A percentile compares a stretch with the other conserved stretches of the same genome.
These are phyloP conservation scores for Curvularia spicifera DNA, from an alignment of 2,329 filamentous ascomycete genomes.

Conservation along the genomic window DNA sequence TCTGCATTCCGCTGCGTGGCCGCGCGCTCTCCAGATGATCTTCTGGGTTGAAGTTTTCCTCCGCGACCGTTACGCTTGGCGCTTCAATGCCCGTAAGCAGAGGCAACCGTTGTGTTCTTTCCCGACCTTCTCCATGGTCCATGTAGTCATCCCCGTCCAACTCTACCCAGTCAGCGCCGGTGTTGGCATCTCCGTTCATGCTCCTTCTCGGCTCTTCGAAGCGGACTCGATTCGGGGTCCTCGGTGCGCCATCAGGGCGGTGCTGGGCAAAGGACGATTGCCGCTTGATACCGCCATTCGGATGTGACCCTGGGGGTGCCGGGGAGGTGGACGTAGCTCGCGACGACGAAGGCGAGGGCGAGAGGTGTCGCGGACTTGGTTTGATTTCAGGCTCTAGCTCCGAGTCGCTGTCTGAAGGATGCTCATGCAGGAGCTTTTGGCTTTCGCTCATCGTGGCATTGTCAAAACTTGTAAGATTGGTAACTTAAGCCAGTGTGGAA, in stretches of 20 bases:
- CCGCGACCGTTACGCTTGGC: conserved; percentile 75
- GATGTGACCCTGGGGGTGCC: conserved; percentile 32
- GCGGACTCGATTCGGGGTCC: conserved; percentile 75
- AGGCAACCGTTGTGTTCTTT: conserved; percentile 64
- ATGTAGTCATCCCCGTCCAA: conserved; percentile 68
- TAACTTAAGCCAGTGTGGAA: conserved; percentile 5
- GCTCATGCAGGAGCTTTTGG: conserved; percentile 48
- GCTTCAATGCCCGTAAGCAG: conserved; percentile 84
- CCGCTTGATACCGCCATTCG: conserved; percentile 40
- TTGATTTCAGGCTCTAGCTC: conserved; percentile 30
- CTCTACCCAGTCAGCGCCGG: conserved; percentile 55
- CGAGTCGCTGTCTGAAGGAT: conserved; percentile 39
- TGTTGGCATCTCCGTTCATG: conserved; percentile 41
- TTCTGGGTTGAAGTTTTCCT: conserved; percentile 62
- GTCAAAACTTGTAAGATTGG: conserved; percentile 22
- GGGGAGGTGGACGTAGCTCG: conserved; percentile 41
- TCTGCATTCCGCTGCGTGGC: conserved; percentile 82
- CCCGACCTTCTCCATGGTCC: conserved; percentile 46
- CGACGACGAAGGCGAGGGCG: conserved; percentile 38
- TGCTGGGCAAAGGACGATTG: conserved; percentile 56
- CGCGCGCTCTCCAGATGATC: conserved; percentile 67
- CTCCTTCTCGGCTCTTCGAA: conserved; percentile 62
- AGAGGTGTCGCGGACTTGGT: conserved; percentile 30
- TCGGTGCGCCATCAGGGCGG: conserved; percentile 59
- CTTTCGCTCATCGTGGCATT: conserved; percentile 51